Percentiles rank a stretch among this genome's conserved stretches.
These are phyloP conservation scores for Entomortierella lignicola DNA, from an alignment of 192 early-diverging fungal genomes.

Conservation along the genomic window DNA sequence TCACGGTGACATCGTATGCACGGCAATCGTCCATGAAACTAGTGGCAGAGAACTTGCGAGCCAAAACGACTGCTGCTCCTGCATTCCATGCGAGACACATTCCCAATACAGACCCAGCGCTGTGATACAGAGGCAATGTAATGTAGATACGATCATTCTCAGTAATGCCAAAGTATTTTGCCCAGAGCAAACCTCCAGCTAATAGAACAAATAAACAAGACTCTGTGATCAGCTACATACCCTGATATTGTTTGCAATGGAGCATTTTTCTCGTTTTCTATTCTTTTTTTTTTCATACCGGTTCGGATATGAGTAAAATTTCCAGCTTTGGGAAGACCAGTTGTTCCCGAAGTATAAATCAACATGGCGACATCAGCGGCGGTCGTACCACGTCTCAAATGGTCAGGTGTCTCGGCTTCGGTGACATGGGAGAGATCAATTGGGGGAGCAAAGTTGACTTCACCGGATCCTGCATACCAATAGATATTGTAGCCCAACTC, in stretches of 20 bases:
- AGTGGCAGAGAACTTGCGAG: slow-evolving; percentile 66
- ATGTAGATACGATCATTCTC: slow-evolving; percentile 66
- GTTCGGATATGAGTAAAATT: slow-evolving; percentile 57
- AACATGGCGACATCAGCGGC: slow-evolving; percentile 53
- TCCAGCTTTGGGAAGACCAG: slow-evolving; percentile 71
- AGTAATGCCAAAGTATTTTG: slow-evolving; percentile 25
- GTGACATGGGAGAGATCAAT: slow-evolving; percentile 12
- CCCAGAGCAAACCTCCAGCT: slow-evolving; percentile 27
- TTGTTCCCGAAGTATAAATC: slow-evolving; percentile 69
- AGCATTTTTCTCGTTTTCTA: neutral
- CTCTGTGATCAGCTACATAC: neutral
- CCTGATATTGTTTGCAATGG: neutral
- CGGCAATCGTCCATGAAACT: slow-evolving; percentile 65
- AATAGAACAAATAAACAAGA: neutral
- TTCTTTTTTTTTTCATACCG: slow-evolving; percentile 12
- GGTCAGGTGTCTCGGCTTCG: slow-evolving; percentile 25
- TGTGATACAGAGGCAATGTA: slow-evolving; percentile 75
- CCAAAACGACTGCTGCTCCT: slow-evolving; percentile 65
- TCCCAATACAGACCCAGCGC: slow-evolving; percentile 54
- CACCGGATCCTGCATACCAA: slow-evolving; percentile 20
- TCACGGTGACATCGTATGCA: slow-evolving; percentile 55
- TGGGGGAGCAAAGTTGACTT: slow-evolving; percentile 54
- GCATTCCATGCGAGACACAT: slow-evolving; percentile 22
- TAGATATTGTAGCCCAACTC: slow-evolving; percentile 30
- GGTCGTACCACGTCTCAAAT: slow-evolving; percentile 2